Percentiles rank a stretch among this genome's conserved stretches.
Evolutionary conservation across 129 eudicot species (phyloP).

Genomic region (Solidago caesia): DNA sequence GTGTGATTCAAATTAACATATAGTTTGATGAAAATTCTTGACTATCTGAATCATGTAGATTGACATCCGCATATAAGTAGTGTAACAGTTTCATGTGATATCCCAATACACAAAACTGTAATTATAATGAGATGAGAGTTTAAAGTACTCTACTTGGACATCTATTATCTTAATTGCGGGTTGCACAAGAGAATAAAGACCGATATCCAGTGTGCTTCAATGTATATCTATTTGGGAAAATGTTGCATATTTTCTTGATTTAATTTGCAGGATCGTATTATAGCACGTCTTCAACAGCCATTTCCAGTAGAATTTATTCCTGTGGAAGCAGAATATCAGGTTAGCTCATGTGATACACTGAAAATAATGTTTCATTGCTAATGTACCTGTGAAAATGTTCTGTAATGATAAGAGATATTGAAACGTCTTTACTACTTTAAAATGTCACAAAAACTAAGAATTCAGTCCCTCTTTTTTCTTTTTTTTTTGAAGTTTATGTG

Average conservation of each 20-base stretch:
- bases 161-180: too few relatives aligned
- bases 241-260: background rate
- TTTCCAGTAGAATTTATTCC: constrained; percentile 84
- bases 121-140: too few relatives aligned
- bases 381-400: background rate
- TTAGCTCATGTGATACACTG: constrained; percentile 16
- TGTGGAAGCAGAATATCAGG: constrained; percentile 98
- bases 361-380: background rate
- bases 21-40: too few relatives aligned
- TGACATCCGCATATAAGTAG: too few relatives aligned
- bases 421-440: background rate
- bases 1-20: too few relatives aligned
- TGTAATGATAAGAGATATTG: background rate
- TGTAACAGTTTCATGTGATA: too few relatives aligned
- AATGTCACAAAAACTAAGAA: background rate
- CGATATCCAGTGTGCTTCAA: background rate
- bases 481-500: background rate
- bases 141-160: too few relatives aligned
- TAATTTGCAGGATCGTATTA: constrained; percentile 75
- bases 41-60: too few relatives aligned
- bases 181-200: too few relatives aligned
- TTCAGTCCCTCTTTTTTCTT: background rate
- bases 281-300: constrained; percentile 96
- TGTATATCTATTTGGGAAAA: constrained; percentile 3
- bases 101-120: too few relatives aligned